Conservation (phyloP, 345 rosid species). For the Bretschneidera sinensis region DNA sequence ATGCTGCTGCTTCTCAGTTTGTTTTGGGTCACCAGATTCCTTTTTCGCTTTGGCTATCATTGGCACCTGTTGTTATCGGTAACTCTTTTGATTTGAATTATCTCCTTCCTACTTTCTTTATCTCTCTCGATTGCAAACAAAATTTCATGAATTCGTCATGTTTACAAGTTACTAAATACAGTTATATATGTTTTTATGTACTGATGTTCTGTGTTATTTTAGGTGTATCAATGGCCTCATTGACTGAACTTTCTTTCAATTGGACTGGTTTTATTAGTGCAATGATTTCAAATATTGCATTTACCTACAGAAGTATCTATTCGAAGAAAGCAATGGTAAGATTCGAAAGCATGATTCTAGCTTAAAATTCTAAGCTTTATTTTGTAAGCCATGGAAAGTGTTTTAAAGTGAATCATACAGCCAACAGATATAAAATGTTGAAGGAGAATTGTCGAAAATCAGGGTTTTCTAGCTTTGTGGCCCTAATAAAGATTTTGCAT, state of each 20-base stretch:
- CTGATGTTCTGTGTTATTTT: not conserved
- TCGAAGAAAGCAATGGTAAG: slow-evolving; percentile 54
- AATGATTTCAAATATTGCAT: slow-evolving; percentile 49
- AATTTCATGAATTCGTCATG: too few relatives aligned
- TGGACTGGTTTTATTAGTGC: slow-evolving; percentile 53
- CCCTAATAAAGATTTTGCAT: too few relatives aligned
- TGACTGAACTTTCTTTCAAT: slow-evolving; percentile 54
- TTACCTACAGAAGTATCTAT: slow-evolving; percentile 51
- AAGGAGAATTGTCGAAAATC: too few relatives aligned
- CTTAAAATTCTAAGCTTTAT: too few relatives aligned
- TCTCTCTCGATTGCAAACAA: not conserved
- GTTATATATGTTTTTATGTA: too few relatives aligned
- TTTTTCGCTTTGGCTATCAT: slow-evolving; percentile 40
- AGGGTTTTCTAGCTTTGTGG: too few relatives aligned
- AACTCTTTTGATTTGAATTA: slow-evolving; percentile 3
- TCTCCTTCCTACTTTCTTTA: not conserved
- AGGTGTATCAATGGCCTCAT: slow-evolving; percentile 58
- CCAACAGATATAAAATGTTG: too few relatives aligned
- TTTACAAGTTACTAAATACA: too few relatives aligned
- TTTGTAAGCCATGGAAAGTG: too few relatives aligned
- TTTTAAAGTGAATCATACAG: too few relatives aligned
- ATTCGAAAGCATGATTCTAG: not conserved
- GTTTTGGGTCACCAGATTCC: slow-evolving; percentile 48
- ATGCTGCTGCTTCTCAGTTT: slow-evolving; percentile 52
- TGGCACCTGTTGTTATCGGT: slow-evolving; percentile 54